Base-by-base conservation (phyloP, 2,329 filamentous ascomycete genomes). In the Cladophialophora exuberans region DNA sequence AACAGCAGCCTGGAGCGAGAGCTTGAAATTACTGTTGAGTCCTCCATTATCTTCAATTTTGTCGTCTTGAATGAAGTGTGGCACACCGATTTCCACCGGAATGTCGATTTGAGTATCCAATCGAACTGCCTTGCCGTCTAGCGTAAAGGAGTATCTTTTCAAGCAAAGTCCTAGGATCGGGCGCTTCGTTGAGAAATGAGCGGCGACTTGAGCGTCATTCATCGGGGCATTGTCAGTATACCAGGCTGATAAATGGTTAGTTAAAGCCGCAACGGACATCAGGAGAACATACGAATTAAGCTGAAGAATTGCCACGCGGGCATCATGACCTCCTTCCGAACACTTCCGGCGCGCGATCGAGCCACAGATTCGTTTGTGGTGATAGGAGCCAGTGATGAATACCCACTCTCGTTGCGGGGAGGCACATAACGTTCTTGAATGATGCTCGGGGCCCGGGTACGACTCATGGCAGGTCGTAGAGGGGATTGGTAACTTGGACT, bases 241-340 rank as follows among this genome's bases (percentile, higher is more conserved):
- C 92, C 92, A 97, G 23, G 92, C 88, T 92, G 66, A 51, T 58
- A 55, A 44, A 45, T n/a, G 60, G 78, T 69, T 77, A 75, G 64
- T 54, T 28, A 63, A 78, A 73, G 60, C 7, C 56, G 20, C 23
- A 58, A 44, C 59, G 54, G 18, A 31, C 13, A 33, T 20, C 28
- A 18, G 38, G 15, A 53, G 17, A 55, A 79, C 88, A 74, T 76
- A 91, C 88, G 92, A 65, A 97, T 90, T 22, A 97, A 77, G 66
- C 89, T 90, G 73, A 97, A 97, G 67, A 97, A 96, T 66, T 97
- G 93, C 91, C 92, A 97, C 1, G 94, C 94, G 31, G 93, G 93
- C 77, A 97, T 96, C 55, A 93, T 86, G 11, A 97, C 88, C 65
- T 96, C 92, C 67, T 93, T 96, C 61, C 81, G 72, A 45, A 80